Conservation (phyloP, 148 eudicot genomes). For the Simmondsia chinensis region DNA sequence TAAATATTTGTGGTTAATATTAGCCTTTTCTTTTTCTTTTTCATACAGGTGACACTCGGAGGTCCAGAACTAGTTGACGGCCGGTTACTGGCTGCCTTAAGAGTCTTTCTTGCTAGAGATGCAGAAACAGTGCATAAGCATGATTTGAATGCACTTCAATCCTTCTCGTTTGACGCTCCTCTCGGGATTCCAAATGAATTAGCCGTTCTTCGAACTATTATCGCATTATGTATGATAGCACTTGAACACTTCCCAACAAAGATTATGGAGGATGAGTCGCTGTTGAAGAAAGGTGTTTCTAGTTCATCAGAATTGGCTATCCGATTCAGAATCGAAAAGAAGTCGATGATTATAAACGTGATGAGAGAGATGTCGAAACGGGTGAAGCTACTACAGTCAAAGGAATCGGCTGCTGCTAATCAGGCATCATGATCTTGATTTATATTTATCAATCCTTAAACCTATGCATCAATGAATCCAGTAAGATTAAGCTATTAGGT, state of each 20-base stretch:
- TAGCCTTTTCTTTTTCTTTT: not conserved
- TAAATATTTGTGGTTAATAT: not conserved
- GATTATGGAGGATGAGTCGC: slow-evolving; percentile 71
- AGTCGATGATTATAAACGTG: slow-evolving; percentile 53
- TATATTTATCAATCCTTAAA: too few species aligned
- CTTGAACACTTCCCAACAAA: slow-evolving; percentile 75
- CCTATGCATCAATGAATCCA: too few species aligned
- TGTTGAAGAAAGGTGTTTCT: slow-evolving; percentile 46
- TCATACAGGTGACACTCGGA: slow-evolving; percentile 66
- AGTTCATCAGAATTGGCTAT: slow-evolving; percentile 50
- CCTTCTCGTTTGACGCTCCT: slow-evolving; percentile 61
- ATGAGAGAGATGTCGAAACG: slow-evolving; percentile 68
- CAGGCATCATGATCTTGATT: not conserved
- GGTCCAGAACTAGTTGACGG: slow-evolving; percentile 75
- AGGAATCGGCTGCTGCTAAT: slow-evolving; percentile 30
- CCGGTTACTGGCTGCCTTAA: slow-evolving; percentile 74
- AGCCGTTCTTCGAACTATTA: slow-evolving; percentile 50
- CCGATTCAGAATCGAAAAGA: slow-evolving; percentile 80
- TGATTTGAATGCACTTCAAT: slow-evolving; percentile 46
- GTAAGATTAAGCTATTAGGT: too few species aligned
- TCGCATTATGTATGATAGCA: slow-evolving; percentile 65
- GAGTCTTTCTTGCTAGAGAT: slow-evolving; percentile 52
- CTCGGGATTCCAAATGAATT: slow-evolving; percentile 62
- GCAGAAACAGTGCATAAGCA: slow-evolving; percentile 34
- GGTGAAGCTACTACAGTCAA: slow-evolving; percentile 39